Conservation (phyloP, 768 basidiomycete species). For the Tubosaeta sp. region DNA sequence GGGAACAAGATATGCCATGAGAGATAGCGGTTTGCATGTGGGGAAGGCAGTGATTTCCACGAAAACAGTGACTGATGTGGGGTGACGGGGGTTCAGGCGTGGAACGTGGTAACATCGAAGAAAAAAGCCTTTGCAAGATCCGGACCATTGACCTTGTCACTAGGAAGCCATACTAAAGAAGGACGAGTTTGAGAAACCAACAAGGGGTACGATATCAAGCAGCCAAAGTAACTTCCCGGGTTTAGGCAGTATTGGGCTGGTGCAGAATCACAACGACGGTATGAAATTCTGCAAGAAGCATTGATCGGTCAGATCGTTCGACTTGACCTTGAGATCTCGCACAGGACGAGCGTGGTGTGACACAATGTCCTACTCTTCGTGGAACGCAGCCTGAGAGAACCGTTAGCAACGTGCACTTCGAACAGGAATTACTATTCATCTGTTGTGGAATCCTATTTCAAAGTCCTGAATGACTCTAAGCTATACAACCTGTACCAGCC, state of each 20-base stretch:
- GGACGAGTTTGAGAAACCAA: not conserved
- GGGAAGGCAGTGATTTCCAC: not conserved
- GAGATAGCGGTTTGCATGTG: not conserved
- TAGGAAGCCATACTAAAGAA: not conserved
- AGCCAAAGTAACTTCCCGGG: not conserved
- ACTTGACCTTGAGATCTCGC: not conserved
- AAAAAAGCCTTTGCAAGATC: not conserved
- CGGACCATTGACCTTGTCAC: too few species aligned
- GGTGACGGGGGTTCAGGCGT: not conserved
- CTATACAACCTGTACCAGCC: not conserved
- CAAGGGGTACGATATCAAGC: not conserved
- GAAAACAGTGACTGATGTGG: not conserved
- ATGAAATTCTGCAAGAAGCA: not conserved
- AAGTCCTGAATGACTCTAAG: conserved; percentile 3
- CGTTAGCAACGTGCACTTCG: not conserved
- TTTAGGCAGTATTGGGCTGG: not conserved
- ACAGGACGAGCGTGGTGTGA: not conserved
- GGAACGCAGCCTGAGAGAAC: not conserved
- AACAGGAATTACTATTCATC: not conserved
- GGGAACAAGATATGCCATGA: not conserved
- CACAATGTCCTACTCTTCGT: not conserved
- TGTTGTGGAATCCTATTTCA: not conserved
- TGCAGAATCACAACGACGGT: not conserved
- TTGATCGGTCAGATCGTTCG: not conserved
- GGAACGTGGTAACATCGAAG: not conserved